Conservation (phyloP, 2,329 filamentous ascomycete genomes). For the Aureobasidium mangrovei region DNA sequence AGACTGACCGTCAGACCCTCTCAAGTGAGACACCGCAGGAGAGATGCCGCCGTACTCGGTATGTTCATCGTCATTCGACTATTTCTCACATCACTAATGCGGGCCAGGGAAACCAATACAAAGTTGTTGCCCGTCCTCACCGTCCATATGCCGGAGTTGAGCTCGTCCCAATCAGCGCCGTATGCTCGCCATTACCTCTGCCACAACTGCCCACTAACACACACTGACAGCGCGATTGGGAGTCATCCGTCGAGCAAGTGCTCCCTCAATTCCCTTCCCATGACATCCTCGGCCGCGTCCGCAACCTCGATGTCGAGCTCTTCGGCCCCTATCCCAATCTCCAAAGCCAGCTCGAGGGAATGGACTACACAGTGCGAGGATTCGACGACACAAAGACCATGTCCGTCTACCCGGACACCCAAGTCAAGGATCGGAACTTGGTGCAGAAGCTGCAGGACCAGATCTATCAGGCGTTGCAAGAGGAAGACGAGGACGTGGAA, state of each 20-base stretch:
- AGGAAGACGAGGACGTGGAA: not conserved
- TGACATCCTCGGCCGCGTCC: slow-evolving; percentile 5
- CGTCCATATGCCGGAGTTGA: too few species aligned
- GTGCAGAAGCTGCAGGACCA: slow-evolving; percentile 1
- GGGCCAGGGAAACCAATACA: too few species aligned
- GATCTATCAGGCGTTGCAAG: not conserved
- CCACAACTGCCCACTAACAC: too few species aligned
- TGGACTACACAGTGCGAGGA: not conserved
- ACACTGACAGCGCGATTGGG: not conserved
- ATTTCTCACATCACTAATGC: too few species aligned
- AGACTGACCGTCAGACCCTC: too few species aligned
- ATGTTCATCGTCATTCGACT: too few species aligned
- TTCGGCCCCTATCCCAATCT: not conserved
- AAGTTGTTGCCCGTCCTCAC: too few species aligned
- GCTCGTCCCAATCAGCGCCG: too few species aligned
- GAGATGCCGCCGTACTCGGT: too few species aligned
- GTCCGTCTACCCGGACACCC: not conserved
- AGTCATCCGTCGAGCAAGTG: not conserved
- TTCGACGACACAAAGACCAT: not conserved
- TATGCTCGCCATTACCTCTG: too few species aligned
- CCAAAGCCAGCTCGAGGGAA: not conserved
- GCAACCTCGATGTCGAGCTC: slow-evolving; percentile 10
- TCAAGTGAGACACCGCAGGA: too few species aligned
- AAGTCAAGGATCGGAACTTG: not conserved
- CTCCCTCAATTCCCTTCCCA: not conserved